Evolutionary conservation across 352 stramenopile genomes (phyloP), one percentile per base, ranked within the genome.

Genomic region (Globisporangium heterothallicum): DNA sequence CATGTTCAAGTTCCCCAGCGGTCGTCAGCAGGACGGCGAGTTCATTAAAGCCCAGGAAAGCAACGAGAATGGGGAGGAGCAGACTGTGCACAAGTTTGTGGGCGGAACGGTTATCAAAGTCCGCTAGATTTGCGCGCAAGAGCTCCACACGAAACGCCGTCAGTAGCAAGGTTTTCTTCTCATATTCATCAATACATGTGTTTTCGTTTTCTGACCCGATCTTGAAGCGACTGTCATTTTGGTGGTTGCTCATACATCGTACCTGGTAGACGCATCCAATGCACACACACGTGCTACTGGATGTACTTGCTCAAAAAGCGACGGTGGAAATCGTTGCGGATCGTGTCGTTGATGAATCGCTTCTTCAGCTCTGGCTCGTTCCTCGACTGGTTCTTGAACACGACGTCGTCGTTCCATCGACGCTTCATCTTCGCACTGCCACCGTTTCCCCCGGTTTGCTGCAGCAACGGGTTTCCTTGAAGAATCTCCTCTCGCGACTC

Each of bases 271-370:
- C n/a, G n/a, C n/a, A n/a, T n/a, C n/a, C n/a, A 14, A 36, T 9
- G 22, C 13, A 56, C 6, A 30, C 21, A 46, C 14, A 27, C 19
- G 1, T 41, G 3, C 68, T 84, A 94, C 65, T 92, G 78, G 43
- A 94, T 83, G 62, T 92, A 99, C 70, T 98, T 98, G 65, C 96
- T 98, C 50, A 99, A 67, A 72, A 99, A 99, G 53, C 92, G 77
- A 49, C 93, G 95, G 74, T 99, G 97, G 67, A 99, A 99, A 64
- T 99, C 97, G 78, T 98, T 99, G 50, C 97, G 86, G 55, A 99
- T 97, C 7, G 97, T 99, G 74, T 99, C 97, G 72, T 99, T 99
- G 67, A 99, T 98, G 70, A 99, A 99, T 52, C 96, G 84, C 66
- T 99, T 99, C 68, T 92, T 94, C 34, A 96, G 70, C 64, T 98